A percentile compares a stretch with the other conserved stretches of the same genome.
These are phyloP conservation scores for Neoarthrinium moseri DNA, from an alignment of 2,329 filamentous ascomycete species.

Conservation along the genomic window DNA sequence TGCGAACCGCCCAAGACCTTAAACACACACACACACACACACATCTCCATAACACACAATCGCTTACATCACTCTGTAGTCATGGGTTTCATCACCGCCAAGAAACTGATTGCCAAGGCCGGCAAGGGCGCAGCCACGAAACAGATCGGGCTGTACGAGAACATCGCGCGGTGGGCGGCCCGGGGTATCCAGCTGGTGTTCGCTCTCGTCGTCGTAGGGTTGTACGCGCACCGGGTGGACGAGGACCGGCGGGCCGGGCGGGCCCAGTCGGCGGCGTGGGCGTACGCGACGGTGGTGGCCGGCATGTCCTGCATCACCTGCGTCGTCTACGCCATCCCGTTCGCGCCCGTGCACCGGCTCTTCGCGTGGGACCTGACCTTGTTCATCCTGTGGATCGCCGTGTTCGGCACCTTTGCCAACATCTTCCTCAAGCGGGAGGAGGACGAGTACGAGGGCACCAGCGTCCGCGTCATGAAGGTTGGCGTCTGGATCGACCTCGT, in stretches of 20 bases:
- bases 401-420: slow-evolving; percentile 71
- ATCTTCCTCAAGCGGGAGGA: slow-evolving; percentile 64
- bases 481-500: slow-evolving; percentile 72
- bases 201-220: slow-evolving; percentile 65
- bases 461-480: slow-evolving; percentile 58
- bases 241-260: slow-evolving; percentile 33
- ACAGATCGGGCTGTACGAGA: slow-evolving; percentile 44
- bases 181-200: slow-evolving; percentile 70
- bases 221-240: slow-evolving; percentile 65
- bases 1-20: not conserved
- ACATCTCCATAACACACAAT: not conserved
- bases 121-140: slow-evolving; percentile 43
- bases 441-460: slow-evolving; percentile 48
- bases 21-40: not conserved
- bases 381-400: slow-evolving; percentile 57
- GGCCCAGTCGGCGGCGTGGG: slow-evolving; percentile 57
- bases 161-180: slow-evolving; percentile 48
- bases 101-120: slow-evolving; percentile 17
- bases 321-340: slow-evolving; percentile 36
- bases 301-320: slow-evolving; percentile 53
- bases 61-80: not conserved
- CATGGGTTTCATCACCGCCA: slow-evolving; percentile 5
- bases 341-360: slow-evolving; percentile 36
- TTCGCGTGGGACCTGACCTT: slow-evolving; percentile 44
- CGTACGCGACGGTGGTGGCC: slow-evolving; percentile 61